phyloP scores from a whole-genome alignment of 2,329 filamentous ascomycete genomes.

The Aspergillus felis region DNA sequence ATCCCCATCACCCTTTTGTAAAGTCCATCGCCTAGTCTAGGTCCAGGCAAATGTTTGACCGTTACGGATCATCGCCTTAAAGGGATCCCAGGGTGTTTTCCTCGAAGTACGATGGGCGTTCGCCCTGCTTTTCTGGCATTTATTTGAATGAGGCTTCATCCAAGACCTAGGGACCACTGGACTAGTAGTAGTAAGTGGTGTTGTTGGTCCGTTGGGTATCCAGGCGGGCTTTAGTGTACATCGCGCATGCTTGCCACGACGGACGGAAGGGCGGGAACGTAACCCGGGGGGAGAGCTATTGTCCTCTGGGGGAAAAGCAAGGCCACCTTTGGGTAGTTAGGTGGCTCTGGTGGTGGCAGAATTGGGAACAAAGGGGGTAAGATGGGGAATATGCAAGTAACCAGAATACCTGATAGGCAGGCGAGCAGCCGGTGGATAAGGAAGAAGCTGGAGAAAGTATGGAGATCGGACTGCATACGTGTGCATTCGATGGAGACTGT shows the following conservation, averaged over 20 bases:
- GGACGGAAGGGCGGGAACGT: constrained; percentile 13
- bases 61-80: background rate
- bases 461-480: background rate
- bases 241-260: constrained; percentile 14
- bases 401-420: background rate
- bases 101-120: background rate
- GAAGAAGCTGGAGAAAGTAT: background rate
- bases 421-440: background rate
- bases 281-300: background rate
- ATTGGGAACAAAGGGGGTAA: background rate
- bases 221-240: background rate
- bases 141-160: background rate
- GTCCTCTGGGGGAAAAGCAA: background rate
- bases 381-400: background rate
- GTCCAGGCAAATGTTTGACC: constrained; percentile 1
- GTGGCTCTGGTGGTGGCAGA: background rate
- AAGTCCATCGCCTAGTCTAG: background rate
- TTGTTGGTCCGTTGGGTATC: constrained; percentile 6
- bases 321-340: background rate
- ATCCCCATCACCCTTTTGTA: background rate
- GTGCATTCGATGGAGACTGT: background rate
- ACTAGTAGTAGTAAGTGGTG: background rate
- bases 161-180: background rate
- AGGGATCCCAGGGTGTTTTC: background rate
- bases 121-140: background rate